Evolutionary conservation across 2,329 filamentous ascomycete species (phyloP), one percentile per base, ranked within the genome.

Genomic region (Colletotrichum lentis): DNA sequence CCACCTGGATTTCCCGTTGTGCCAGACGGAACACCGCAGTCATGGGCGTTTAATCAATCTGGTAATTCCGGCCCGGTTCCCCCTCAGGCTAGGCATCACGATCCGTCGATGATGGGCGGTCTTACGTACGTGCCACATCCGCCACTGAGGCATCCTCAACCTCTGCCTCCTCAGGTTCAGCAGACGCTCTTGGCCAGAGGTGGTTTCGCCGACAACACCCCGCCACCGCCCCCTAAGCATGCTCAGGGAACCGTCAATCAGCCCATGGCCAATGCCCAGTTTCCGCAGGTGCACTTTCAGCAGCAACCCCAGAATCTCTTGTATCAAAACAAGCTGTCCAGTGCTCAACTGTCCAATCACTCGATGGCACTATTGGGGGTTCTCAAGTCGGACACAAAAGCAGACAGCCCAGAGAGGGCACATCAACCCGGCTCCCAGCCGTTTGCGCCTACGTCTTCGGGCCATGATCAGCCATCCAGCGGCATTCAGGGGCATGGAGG

Each of bases 131-230:
- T 43, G 7, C 56, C 58, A 41, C 71, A 50, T 64, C 74, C 44
- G 62, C 72, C 46, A 59, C 69, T 59, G 72, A 65, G 69, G 27
- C 79, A 82, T 60, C 84, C 84, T 1, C 85, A 86, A 61, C 83
- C 85, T 11, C 75, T 85, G 12, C 86, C 85, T 35, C 86, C 85
- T 7, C 84, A 87, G 54, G 84, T 86, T 1, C 86, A 88, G 67
- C 82, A 69, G 24, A 53, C 58, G 20, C 39, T 63, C 11, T 43
- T 63, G 49, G 55, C 58, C 64, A 61, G 65, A 62, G 55, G 56
- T 43, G 49, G 24, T 53, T 64, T 41, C 61, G 69, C 43, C 66
- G 54, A 68, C 5, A 43, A 49, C 24, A 66, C 72, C 6, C 73
- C 70, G 7, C 69, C 71, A 10, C 72, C 72, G 37, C 55, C 49